Base-by-base conservation (phyloP, 352 stramenopile species). In the Phytophthora meadii region DNA sequence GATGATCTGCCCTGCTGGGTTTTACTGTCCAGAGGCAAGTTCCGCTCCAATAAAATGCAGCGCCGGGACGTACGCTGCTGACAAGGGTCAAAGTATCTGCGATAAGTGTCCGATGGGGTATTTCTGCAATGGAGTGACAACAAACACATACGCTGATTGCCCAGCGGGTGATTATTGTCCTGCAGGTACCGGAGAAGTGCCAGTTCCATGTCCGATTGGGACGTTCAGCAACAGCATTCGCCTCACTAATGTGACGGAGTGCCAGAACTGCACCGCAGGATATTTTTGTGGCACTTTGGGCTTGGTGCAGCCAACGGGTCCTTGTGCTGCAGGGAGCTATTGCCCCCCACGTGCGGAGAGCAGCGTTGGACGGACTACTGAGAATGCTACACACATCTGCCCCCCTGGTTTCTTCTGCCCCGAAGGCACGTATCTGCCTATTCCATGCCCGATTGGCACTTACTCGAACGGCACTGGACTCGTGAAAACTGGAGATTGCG, bases 341-440 rank as follows among this genome's bases (percentile, higher is more conserved):
- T 97, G 84, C 24, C 79, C 67, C 4, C 47, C 65, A 30, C 45
- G 74, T 11, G 79, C 82, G 0, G 68, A 83, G 49, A 77, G 68
- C 50, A 53, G 60, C 1, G 88, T 83, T 44, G 79, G 77, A 1
- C 82, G 67, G 50, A 87, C 58, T 25, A 37, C 28, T 7, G 54
- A 50, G 1, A 82, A 74, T 15, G 65, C 65, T 9, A 84, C 66
- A 0, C 76, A 79, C n/a, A 47, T 69, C 7, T 97, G 91, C 70
- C 76, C 87, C 14, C 45, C 41, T 5, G 94, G 94, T 4, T 58
- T 68, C 0, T 98, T 92, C 50, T 98, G 93, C 40, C 77, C 79
- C 1, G 60, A 85, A 62, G 84, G 75, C n/a, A 93, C 90, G 2
- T 82, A 85, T 10, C 41, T 82, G 0, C 87, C 90, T 1, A 52